A percentile compares a stretch with the other conserved stretches of the same genome.
Conservation (phyloP, 2,329 filamentous ascomycete species). For the Monilinia laxa region DNA sequence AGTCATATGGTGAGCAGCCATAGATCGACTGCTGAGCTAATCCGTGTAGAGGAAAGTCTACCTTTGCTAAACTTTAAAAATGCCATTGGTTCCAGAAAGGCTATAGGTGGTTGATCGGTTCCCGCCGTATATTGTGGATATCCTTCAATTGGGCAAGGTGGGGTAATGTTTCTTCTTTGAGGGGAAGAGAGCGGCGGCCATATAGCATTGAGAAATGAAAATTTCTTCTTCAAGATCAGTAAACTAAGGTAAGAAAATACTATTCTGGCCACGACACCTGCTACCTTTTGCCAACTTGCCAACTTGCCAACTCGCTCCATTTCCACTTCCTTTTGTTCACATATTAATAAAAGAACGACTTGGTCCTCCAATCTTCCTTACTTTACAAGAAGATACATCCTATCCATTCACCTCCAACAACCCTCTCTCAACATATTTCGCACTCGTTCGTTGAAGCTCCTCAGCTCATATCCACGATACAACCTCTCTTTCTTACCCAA, state of each 20-base stretch:
- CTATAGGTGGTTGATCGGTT: background rate
- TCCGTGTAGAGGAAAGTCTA: too few relatives aligned
- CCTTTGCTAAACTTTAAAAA: background rate
- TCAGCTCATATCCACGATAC: background rate
- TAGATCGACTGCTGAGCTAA: too few relatives aligned
- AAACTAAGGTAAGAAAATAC: background rate
- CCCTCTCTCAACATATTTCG: conserved; percentile 9
- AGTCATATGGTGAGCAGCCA: too few relatives aligned
- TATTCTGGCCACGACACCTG: background rate
- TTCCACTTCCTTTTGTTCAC: background rate
- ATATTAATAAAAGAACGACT: background rate
- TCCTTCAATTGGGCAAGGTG: too few relatives aligned
- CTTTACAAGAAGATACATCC: background rate
- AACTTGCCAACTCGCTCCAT: too few relatives aligned
- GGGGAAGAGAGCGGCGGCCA: background rate
- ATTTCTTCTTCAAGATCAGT: background rate
- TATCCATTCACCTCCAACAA: background rate
- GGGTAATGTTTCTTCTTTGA: too few relatives aligned
- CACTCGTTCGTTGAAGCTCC: background rate
- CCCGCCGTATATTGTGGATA: too few relatives aligned
- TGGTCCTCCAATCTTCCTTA: background rate
- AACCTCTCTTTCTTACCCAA: background rate
- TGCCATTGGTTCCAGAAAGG: background rate
- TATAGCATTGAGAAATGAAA: background rate
- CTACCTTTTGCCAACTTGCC: too few relatives aligned